Conservation (phyloP, 371 early-diverging fungal species). For the Rhizopus microsporus region DNA sequence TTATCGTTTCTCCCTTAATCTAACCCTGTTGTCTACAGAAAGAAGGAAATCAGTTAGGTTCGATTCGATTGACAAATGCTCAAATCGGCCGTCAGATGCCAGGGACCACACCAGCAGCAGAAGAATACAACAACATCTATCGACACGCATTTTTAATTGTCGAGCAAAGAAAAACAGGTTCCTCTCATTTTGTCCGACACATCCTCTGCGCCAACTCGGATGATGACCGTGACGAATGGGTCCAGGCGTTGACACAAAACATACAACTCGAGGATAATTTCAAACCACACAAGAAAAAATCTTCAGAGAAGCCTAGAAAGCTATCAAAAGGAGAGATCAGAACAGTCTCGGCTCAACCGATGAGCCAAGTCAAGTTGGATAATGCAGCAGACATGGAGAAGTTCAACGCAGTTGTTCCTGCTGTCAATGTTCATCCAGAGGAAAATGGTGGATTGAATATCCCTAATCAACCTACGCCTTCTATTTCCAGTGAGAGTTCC, state of each 20-base stretch:
- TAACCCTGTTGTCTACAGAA: constrained; percentile 37
- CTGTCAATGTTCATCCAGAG: neutral
- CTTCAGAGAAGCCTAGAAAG: constrained; percentile 37
- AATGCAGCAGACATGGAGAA: constrained; percentile 27
- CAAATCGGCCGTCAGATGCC: constrained; percentile 54
- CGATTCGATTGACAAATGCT: constrained; percentile 53
- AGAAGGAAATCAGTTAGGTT: constrained; percentile 60
- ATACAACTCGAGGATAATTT: constrained; percentile 37
- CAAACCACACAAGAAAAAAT: constrained; percentile 15
- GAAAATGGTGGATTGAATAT: neutral
- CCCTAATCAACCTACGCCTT: constrained; percentile 13
- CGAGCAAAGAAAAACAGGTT: constrained; percentile 67
- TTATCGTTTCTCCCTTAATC: neutral
- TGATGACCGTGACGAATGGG: constrained; percentile 89
- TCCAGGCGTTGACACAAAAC: constrained; percentile 62
- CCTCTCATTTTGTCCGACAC: constrained; percentile 67
- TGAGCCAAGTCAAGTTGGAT: constrained; percentile 34
- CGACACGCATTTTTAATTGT: constrained; percentile 80
- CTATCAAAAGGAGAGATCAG: constrained; percentile 43
- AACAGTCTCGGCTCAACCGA: constrained; percentile 34
- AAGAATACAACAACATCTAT: constrained; percentile 59
- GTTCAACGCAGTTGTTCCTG: constrained; percentile 14
- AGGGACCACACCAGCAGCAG: constrained; percentile 31
- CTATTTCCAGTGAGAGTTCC: constrained; percentile 24
- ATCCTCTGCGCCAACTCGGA: constrained; percentile 90